Conservation (phyloP, 2,329 filamentous ascomycete species). For the Mycosphaerelloides madeirae region DNA sequence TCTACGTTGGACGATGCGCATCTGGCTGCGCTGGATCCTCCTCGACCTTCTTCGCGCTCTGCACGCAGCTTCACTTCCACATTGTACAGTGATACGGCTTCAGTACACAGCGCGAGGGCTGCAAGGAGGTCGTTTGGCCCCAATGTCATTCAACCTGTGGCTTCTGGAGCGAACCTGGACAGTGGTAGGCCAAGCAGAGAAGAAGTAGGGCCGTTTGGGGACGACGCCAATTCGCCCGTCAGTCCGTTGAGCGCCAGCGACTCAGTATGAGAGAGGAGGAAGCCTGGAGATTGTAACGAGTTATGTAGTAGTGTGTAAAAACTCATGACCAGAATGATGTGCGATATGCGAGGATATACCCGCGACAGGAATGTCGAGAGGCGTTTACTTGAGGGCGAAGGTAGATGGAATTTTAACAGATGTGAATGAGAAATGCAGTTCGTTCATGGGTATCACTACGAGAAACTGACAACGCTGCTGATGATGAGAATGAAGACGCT, state of each 20-base stretch:
- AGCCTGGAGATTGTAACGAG: too few relatives aligned
- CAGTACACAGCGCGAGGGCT: slow-evolving; percentile 22
- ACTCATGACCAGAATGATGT: neutral
- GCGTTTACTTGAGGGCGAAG: too few relatives aligned
- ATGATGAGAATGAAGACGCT: too few relatives aligned
- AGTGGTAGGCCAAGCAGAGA: neutral
- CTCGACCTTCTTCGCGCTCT: slow-evolving; percentile 5
- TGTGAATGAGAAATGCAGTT: too few relatives aligned
- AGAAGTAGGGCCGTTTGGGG: slow-evolving; percentile 1
- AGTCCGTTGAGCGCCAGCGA: neutral
- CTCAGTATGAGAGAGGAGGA: too few relatives aligned
- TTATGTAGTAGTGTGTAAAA: too few relatives aligned
- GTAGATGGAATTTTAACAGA: too few relatives aligned
- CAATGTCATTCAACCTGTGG: slow-evolving; percentile 3
- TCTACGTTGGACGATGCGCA: neutral
- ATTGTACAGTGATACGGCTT: slow-evolving; percentile 25
- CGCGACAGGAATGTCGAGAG: too few relatives aligned
- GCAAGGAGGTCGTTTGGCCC: slow-evolving; percentile 14
- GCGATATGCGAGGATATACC: too few relatives aligned
- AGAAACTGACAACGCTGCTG: too few relatives aligned
- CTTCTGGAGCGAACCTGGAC: neutral
- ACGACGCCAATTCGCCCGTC: slow-evolving; percentile 3
- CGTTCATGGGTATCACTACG: too few relatives aligned
- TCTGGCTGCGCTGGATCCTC: neutral
- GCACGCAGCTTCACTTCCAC: slow-evolving; percentile 22